These are phyloP conservation scores for Aspergillus flavus DNA, from an alignment of 2,329 filamentous ascomycete genomes.

Conservation along the genomic window DNA sequence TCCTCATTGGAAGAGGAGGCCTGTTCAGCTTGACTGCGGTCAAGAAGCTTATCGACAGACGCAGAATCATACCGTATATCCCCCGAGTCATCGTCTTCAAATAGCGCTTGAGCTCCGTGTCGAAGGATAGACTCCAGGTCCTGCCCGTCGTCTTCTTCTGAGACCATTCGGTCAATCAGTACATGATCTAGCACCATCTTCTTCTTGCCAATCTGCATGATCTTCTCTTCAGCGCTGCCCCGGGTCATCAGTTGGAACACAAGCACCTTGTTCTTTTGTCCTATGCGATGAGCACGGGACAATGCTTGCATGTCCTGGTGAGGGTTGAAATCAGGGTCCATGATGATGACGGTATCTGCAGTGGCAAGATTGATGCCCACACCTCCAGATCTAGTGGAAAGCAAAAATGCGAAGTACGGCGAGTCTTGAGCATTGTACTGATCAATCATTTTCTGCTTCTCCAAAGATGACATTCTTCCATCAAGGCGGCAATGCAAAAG, in stretches of 20 bases:
- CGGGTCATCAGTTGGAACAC: constrained; percentile 95
- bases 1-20: constrained; percentile 65
- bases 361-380: constrained; percentile 97
- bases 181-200: constrained; percentile 97
- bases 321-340: constrained; percentile 96
- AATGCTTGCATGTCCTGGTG: constrained; percentile 97
- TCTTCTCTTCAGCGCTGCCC: constrained; percentile 87
- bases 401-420: constrained; percentile 80
- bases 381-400: constrained; percentile 92
- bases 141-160: constrained; percentile 74
- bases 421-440: constrained; percentile 87
- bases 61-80: constrained; percentile 80
- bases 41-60: constrained; percentile 87
- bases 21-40: constrained; percentile 78
- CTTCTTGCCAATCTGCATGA: constrained; percentile 91
- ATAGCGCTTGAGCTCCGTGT: constrained; percentile 84
- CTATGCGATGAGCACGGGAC: constrained; percentile 91
- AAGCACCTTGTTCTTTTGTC: constrained; percentile 92
- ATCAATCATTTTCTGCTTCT: constrained; percentile 95
- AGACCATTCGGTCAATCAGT: constrained; percentile 87
- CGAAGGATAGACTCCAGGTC: constrained; percentile 87
- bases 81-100: constrained; percentile 69
- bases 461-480: constrained; percentile 74
- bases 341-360: constrained; percentile 95
- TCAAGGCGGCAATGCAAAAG: constrained; percentile 80